Evolutionary conservation across 257 asterid species (phyloP), one percentile per base, ranked within the genome.

Genomic region (Solanum pimpinellifolium): DNA sequence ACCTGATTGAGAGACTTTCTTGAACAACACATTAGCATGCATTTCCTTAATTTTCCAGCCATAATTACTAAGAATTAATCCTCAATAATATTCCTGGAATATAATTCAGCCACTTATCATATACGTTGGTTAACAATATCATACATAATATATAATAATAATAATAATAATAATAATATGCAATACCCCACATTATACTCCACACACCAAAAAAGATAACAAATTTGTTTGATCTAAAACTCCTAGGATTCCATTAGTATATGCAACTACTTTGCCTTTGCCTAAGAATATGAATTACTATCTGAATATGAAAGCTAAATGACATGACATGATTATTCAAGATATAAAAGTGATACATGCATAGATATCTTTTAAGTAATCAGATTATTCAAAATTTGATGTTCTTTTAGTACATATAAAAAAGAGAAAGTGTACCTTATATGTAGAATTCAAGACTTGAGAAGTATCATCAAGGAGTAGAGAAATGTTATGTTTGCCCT

Each of bases 41-140:
- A 94, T 85, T 88, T 93, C 93, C 91, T 92, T 35, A 94, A 89
- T 87, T 93, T 93, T 88, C 93, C 97, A 33, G 98, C 97, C 96
- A 95, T 37, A 73, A 12, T 56, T 72, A 35, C 35, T 37, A 37
- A 74, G 18, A 76, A 84, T 62, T 62, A 62, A 23, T 84, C 80
- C 62, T 59, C 66, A 23, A 49, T 13, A 29, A 35, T 78, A 23
- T 81, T 62, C 89, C 93, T 91, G 91, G 31, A 10, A 23, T 23
- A 62, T 84, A 78, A 25, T 84, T 29, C 44, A 80, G n/a, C 44
- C 41, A 80, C 11, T 80, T 29, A 47, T 80, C 27, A 29, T 29
- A 29, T 49, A 49, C 60, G 1, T 78, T 46, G 49, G 39, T 44
- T 15, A n/a, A 44, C 37, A 44, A n/a, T 74, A 5, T n/a, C 7